These are phyloP conservation scores for Neofusicoccum kwambonambiense DNA, from an alignment of 2,329 filamentous ascomycete genomes.

Conservation along the genomic window DNA sequence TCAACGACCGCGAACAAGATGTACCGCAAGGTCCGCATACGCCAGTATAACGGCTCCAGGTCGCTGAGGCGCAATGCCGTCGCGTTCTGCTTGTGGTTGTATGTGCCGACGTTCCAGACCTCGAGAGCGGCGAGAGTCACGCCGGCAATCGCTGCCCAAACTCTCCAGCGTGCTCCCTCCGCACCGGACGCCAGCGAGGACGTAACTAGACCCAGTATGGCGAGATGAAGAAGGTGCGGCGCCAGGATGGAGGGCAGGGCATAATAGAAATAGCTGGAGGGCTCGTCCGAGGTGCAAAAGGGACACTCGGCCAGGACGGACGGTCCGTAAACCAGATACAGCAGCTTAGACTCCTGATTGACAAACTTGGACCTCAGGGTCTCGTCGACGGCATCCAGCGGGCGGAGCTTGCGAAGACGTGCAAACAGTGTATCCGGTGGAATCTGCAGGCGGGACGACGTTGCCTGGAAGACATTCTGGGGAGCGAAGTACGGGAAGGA, in stretches of 20 bases:
- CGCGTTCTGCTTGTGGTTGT: conserved; percentile 65
- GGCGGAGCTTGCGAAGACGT: conserved; percentile 59
- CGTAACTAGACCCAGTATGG: conserved; percentile 70
- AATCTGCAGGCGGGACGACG: conserved; percentile 78
- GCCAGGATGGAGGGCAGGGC: conserved; percentile 69
- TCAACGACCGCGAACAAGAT: conserved; percentile 66
- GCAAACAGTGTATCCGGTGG: conserved; percentile 82
- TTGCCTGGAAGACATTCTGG: conserved; percentile 77
- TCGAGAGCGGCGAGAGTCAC: conserved; percentile 62
- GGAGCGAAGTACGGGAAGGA: conserved; percentile 68
- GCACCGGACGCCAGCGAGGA: conserved; percentile 64
- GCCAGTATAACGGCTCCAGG: conserved; percentile 71
- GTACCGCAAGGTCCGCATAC: conserved; percentile 61
- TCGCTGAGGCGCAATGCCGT: conserved; percentile 60
- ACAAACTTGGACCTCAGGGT: conserved; percentile 64
- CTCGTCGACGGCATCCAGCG: conserved; percentile 61
- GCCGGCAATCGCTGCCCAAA: conserved; percentile 63
- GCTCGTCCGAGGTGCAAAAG: conserved; percentile 74
- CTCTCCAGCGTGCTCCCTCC: conserved; percentile 68
- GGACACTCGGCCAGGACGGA: conserved; percentile 69
- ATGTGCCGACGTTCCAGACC: conserved; percentile 62
- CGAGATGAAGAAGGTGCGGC: conserved; percentile 79
- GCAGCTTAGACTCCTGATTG: conserved; percentile 64
- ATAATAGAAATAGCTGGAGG: conserved; percentile 86
- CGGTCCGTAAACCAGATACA: conserved; percentile 84